Base-by-base conservation (phyloP, 352 stramenopile species). In the Phytophthora pisi region DNA sequence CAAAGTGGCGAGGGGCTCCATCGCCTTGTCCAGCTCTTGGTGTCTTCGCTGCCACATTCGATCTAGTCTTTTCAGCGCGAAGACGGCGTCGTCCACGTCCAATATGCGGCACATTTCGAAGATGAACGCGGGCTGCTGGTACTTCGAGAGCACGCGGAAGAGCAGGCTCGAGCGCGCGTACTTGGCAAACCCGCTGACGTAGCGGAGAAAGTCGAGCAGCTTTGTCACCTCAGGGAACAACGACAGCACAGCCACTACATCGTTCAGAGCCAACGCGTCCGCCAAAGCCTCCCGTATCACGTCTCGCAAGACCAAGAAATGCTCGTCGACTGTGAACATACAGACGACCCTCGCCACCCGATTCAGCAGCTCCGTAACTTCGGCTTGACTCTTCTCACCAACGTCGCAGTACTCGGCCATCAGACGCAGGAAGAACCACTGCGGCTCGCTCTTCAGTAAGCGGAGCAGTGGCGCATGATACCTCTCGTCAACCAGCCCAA, bases 51-150 rank as follows among this genome's bases (percentile, higher is more conserved):
- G 61, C 66, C 77, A 79, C 67, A 88, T 82, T n/a, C 67, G 79
- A 31, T 92, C 80, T 11, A 92, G 70, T n/a, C 79, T 61, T 36
- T 76, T 79, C 18, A 92, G 60, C 6, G 80, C 74, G n/a, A 89
- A 92, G 11, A 89, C 56, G 1, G 84, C 77, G 53, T 92, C 81
- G 36, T 92, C 84, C 28, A 84, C 57, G 49, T 92, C 84, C 38
- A 89, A 59, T 20, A 90, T 72, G 11, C 81, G 72, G 42, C 79
- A 88, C 70, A 92, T 87, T n/a, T 84, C 77, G 20, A 88, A 89
- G 20, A 92, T 68, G 42, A 90, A 89, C 4, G 20, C 63, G 7
- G 81, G 81, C 20, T 80, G 73, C 30, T 77, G 68, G 49, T 75
- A 89, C 61, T 77, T 75, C 3, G 76, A 75, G 5, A 92, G 68